Evolutionary conservation across 2,329 filamentous ascomycete genomes (phyloP).

Genomic region (Atkinsonella texensis): DNA sequence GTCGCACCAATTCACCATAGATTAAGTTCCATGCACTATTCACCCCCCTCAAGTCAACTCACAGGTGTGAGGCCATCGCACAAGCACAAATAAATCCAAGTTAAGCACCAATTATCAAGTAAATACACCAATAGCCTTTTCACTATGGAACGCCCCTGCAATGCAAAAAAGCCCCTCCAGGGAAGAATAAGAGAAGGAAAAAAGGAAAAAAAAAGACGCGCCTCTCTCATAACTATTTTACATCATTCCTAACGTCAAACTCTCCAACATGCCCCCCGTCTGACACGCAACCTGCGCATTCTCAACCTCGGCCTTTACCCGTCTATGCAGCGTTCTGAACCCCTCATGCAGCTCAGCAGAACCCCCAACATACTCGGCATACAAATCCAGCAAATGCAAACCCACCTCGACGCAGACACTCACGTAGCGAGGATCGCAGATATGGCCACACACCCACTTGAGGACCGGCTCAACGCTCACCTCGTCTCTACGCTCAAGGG

Average conservation of each 20-base stretch:
- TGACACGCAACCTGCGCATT: slow-evolving; percentile 71
- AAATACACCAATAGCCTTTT: background rate
- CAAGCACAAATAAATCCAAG: too few relatives aligned
- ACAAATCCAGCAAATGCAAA: slow-evolving; percentile 74
- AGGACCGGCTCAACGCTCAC: slow-evolving; percentile 70
- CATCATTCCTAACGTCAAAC: slow-evolving; percentile 29
- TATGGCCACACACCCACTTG: slow-evolving; percentile 68
- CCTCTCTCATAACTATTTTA: background rate
- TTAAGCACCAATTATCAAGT: too few relatives aligned
- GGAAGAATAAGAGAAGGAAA: background rate
- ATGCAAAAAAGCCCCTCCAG: slow-evolving; percentile 2
- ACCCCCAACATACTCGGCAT: slow-evolving; percentile 65
- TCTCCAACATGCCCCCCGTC: slow-evolving; percentile 80
- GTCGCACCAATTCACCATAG: too few relatives aligned
- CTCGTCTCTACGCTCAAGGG: slow-evolving; percentile 73
- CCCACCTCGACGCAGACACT: slow-evolving; percentile 72
- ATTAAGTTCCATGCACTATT: too few relatives aligned
- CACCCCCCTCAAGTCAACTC: too few relatives aligned
- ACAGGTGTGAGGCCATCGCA: too few relatives aligned
- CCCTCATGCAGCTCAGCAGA: slow-evolving; percentile 60
- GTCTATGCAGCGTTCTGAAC: slow-evolving; percentile 55
- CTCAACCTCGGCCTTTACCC: slow-evolving; percentile 68
- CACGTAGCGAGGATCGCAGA: slow-evolving; percentile 73
- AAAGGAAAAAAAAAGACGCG: background rate
- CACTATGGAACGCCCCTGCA: slow-evolving; percentile 6